Evolutionary conservation across 2,329 filamentous ascomycete species (phyloP), one percentile per base, ranked within the genome.

Genomic region (Aspergillus fructus): DNA sequence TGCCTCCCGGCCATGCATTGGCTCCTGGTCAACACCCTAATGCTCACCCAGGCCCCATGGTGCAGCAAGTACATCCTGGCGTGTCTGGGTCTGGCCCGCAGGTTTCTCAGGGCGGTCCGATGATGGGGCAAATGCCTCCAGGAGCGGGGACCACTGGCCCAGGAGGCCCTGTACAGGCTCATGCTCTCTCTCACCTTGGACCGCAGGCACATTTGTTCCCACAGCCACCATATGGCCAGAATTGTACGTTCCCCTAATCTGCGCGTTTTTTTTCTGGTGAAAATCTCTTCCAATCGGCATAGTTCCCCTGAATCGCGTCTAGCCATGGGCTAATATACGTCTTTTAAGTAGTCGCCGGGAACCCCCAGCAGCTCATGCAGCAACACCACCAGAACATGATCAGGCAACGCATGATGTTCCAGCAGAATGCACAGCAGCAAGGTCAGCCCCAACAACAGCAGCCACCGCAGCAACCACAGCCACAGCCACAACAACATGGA

Each of bases 101-200:
- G 61, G 84, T 84, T 55, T 84, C 77, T 61, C 85, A 87, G 68
- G 79, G 82, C 48, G 82, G 81, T n/a, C 83, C 83, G 23, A 86
- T 87, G 83, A 85, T 87, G 79, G 78, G 68, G 37, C 83, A 81
- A 50, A 86, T 88, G 84, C 83, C 84, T 62, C 83, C 82, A 49
- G 83, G 83, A 53, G 78, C 78, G 58, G 79, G 80, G 58, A 82
- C 79, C 33, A 78, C 78, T 60, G 79, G 79, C 34, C 76, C 78
- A 59, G 77, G 76, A 59, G 77, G 76, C 24, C 75, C 75, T 27
- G 77, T 78, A 56, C 82, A 81, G 69, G 79, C 81, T 49, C 85
- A 87, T 75, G 84, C 85, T 27, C 74, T 87, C 61, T 83, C 81
- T 48, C 85, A 87, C 69, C 73, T 87, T 62, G 82, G 80, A 59